These are phyloP conservation scores for Fusarium devonianum DNA, from an alignment of 2,329 filamentous ascomycete genomes.

Conservation along the genomic window DNA sequence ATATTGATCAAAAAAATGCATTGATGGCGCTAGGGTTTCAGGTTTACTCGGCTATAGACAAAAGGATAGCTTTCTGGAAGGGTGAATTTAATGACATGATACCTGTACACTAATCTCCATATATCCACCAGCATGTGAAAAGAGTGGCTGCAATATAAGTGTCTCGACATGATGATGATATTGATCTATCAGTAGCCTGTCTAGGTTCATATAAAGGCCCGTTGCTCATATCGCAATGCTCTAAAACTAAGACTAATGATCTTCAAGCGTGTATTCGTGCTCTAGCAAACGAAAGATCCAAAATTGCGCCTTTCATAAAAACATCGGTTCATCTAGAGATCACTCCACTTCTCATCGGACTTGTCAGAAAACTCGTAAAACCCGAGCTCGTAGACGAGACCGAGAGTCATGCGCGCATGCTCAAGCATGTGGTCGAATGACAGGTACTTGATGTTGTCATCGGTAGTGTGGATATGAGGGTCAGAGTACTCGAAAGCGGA, in stretches of 20 bases:
- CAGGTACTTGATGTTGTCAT: conserved; percentile 74
- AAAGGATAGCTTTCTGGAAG: conserved; percentile 18
- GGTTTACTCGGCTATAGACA: conserved; percentile 27
- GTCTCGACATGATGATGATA: not conserved
- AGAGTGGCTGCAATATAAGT: not conserved
- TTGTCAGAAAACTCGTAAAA: conserved; percentile 71
- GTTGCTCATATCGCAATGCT: conserved; percentile 19
- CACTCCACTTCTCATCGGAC: conserved; percentile 42
- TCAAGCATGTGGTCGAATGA: conserved; percentile 92
- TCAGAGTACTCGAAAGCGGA: conserved; percentile 72
- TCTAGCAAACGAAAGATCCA: conserved; percentile 1
- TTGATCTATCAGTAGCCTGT: conserved; percentile 9
- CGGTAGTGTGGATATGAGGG: conserved; percentile 73
- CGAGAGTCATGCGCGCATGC: conserved; percentile 84
- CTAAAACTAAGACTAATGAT: not conserved
- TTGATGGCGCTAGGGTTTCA: conserved; percentile 28
- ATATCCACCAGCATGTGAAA: too few species aligned
- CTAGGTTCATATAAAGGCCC: conserved; percentile 23
- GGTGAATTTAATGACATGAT: conserved; percentile 14
- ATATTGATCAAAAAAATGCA: conserved; percentile 11
- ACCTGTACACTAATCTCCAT: too few species aligned
- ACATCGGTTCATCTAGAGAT: conserved; percentile 44
- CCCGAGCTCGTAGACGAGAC: conserved; percentile 83
- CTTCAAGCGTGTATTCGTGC: not conserved
- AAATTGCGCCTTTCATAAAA: not conserved